phyloP scores from a whole-genome alignment of 192 early-diverging fungal genomes.

The Hyaloraphidium curvatum region DNA sequence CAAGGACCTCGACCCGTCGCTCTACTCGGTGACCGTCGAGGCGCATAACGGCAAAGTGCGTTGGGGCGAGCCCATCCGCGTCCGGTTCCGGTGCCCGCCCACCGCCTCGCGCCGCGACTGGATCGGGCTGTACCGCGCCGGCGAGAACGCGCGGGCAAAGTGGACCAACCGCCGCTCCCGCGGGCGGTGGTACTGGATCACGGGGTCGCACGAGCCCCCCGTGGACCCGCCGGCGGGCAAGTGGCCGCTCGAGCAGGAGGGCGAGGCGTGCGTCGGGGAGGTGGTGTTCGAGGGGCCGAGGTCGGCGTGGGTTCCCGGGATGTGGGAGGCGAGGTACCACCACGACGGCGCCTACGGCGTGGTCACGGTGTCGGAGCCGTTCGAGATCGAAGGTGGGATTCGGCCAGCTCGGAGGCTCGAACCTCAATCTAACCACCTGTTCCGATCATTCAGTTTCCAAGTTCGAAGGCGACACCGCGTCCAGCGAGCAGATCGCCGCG shows the following conservation, averaged over 20 bases:
- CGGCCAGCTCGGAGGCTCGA: constrained; percentile 7
- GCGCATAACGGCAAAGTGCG: not conserved
- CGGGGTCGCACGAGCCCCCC: no score
- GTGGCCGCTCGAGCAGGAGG: constrained; percentile 2
- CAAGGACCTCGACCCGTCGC: no score
- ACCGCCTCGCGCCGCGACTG: not conserved
- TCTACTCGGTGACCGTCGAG: not conserved
- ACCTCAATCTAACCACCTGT: constrained; percentile 5
- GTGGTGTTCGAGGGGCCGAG: not conserved
- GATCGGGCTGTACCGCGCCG: not conserved
- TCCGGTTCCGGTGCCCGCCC: not conserved
- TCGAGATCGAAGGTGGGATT: constrained; percentile 38
- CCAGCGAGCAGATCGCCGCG: no score
- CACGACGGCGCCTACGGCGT: constrained; percentile 71
- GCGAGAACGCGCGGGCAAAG: not conserved
- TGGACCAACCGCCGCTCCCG: not conserved
- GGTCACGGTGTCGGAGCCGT: constrained; percentile 49
- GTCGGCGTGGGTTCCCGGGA: constrained; percentile 24
- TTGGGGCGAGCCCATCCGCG: not conserved
- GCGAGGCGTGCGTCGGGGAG: not conserved
- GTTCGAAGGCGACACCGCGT: no score
- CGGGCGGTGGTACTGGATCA: constrained; percentile 20
- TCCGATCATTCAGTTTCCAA: constrained; percentile 15
- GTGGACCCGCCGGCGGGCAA: no score
- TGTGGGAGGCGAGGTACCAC: constrained; percentile 83